Evolutionary conservation across 306 rosid species (phyloP).

Genomic region (Purshia tridentata): DNA sequence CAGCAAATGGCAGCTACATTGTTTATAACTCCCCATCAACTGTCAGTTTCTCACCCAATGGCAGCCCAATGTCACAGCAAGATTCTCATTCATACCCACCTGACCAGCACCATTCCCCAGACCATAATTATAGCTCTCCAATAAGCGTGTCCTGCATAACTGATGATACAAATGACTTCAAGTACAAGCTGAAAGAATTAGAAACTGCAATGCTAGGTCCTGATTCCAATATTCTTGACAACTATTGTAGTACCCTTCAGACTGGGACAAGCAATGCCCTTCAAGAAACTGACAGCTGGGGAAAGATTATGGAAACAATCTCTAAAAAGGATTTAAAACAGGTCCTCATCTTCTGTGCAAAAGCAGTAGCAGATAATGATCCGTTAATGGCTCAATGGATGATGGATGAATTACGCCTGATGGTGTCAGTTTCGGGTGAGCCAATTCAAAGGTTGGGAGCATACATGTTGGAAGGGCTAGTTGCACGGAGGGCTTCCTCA

Average conservation of each 20-base stretch:
- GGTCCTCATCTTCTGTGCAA: constrained; percentile 72
- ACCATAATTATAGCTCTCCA: constrained; percentile 64
- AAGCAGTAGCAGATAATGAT: constrained; percentile 72
- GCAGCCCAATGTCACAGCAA: constrained; percentile 70
- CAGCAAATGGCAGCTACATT: constrained; percentile 38
- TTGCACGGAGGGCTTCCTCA: constrained; percentile 59
- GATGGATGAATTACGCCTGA: constrained; percentile 68
- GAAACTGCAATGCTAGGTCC: constrained; percentile 93
- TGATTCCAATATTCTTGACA: constrained; percentile 56
- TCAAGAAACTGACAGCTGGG: constrained; percentile 66
- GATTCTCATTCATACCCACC: constrained; percentile 56
- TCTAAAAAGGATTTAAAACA: constrained; percentile 62
- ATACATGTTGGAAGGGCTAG: constrained; percentile 93
- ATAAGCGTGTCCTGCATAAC: constrained; percentile 78
- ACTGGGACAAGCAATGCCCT: constrained; percentile 38
- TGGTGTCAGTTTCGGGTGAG: constrained; percentile 92
- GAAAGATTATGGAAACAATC: constrained; percentile 64
- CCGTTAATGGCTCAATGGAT: constrained; percentile 65
- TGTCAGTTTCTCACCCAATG: constrained; percentile 65
- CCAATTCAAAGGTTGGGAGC: constrained; percentile 97
- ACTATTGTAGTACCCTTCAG: constrained; percentile 46
- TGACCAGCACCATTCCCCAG: constrained; percentile 57
- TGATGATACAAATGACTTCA: constrained; percentile 58
- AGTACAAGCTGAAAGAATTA: constrained; percentile 75
- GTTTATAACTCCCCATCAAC: constrained; percentile 59